Percentiles rank a stretch among this genome's conserved stretches.
Conservation (phyloP, 345 rosid genomes). For the Populus alba region DNA sequence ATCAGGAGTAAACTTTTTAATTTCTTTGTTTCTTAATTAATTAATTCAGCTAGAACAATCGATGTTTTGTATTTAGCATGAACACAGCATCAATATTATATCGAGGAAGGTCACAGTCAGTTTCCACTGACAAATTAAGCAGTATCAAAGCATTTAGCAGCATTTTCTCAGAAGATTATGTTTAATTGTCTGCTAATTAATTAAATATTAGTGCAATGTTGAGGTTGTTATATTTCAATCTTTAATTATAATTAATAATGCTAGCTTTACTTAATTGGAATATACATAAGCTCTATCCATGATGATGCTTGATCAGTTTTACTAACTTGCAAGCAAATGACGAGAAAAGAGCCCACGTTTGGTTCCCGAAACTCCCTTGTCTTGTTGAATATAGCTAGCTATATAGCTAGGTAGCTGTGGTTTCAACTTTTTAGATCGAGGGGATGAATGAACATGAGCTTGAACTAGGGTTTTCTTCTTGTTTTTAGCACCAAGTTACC, state of each 20-base stretch:
- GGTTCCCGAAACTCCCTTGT: constrained; percentile 42
- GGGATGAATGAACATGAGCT: constrained; percentile 19
- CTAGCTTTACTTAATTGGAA: neutral
- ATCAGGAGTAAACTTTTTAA: neutral
- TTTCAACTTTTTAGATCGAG: neutral
- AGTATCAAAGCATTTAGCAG: neutral
- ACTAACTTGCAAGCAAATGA: neutral
- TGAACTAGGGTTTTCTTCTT: constrained; percentile 16
- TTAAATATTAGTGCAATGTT: neutral
- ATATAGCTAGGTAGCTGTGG: neutral
- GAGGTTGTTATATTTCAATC: neutral
- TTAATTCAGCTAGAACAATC: neutral
- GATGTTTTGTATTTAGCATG: neutral
- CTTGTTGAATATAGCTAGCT: neutral
- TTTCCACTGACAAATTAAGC: neutral
- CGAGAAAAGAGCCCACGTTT: neutral
- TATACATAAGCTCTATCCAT: neutral
- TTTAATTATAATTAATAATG: neutral
- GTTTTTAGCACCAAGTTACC: constrained; percentile 34
- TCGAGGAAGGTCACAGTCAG: neutral
- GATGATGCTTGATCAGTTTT: no score
- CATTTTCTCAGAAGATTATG: neutral
- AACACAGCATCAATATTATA: neutral
- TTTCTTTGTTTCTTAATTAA: neutral
- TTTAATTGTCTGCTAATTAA: no score